Conservation (phyloP, 192 early-diverging fungal species). For the Lobosporangium transversale region DNA sequence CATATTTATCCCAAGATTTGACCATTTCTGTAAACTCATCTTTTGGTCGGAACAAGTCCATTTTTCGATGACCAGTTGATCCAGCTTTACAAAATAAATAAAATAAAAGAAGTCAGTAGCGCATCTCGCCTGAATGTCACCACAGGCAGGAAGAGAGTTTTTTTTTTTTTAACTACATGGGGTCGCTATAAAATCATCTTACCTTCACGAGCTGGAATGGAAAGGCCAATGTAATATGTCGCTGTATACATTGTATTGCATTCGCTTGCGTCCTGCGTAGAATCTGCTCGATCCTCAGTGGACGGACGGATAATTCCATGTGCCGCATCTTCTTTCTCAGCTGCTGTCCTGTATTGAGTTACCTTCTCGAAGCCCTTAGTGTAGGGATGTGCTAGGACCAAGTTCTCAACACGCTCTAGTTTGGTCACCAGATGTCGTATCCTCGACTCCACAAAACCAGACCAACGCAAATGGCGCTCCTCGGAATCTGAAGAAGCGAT, state of each 20-base stretch:
- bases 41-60: conserved; percentile 87
- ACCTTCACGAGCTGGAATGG: conserved; percentile 68
- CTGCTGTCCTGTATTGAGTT: conserved; percentile 67
- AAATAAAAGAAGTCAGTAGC: too few relatives aligned
- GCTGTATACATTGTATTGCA: conserved; percentile 72
- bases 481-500: conserved; percentile 79
- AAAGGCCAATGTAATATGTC: conserved; percentile 91
- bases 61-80: conserved; percentile 61
- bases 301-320: conserved; percentile 68
- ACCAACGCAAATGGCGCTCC: conserved; percentile 83
- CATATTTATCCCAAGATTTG: conserved; percentile 82
- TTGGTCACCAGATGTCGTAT: conserved; percentile 87
- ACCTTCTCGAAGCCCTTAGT: conserved; percentile 86
- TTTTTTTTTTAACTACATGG: too few relatives aligned
- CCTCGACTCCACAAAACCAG: conserved; percentile 91
- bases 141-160: too few relatives aligned
- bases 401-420: conserved; percentile 78
- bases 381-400: conserved; percentile 88
- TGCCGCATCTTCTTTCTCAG: conserved; percentile 73
- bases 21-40: conserved; percentile 86
- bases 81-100: conserved; percentile 43
- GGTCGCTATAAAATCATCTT: too few relatives aligned
- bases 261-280: conserved; percentile 11
- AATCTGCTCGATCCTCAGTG: conserved; percentile 39
- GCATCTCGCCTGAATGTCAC: too few relatives aligned